Percentiles rank a stretch among this genome's conserved stretches.
Conservation (phyloP, 2,329 filamentous ascomycete genomes). For the Aschersonia sp. region DNA sequence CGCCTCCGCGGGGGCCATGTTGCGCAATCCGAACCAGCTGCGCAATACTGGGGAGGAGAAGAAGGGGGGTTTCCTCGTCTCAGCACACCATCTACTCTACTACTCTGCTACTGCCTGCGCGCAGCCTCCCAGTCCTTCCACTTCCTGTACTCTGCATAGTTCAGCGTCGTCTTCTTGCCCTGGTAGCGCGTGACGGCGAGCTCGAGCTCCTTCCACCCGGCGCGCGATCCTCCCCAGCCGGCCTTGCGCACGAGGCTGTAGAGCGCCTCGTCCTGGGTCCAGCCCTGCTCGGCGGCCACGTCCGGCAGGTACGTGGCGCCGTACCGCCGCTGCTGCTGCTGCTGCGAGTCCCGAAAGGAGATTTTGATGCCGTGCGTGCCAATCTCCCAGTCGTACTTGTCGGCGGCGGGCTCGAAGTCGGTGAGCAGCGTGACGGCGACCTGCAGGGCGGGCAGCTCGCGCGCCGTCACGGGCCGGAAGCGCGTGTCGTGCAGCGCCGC, state of each 20-base stretch:
- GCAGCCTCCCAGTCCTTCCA: constrained; percentile 57
- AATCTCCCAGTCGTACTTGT: constrained; percentile 72
- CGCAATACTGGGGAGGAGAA: no score
- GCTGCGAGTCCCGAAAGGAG: constrained; percentile 55
- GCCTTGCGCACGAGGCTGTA: constrained; percentile 88
- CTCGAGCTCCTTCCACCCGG: constrained; percentile 66
- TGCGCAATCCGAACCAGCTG: no score
- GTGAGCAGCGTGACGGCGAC: constrained; percentile 71
- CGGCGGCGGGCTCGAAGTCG: constrained; percentile 62
- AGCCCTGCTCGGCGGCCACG: constrained; percentile 82
- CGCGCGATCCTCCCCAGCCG: constrained; percentile 72
- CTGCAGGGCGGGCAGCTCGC: constrained; percentile 43
- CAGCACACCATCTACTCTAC: no score
- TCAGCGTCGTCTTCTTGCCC: constrained; percentile 60
- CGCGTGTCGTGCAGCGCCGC: constrained; percentile 54
- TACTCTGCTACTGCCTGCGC: no score
- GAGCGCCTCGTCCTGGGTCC: constrained; percentile 85
- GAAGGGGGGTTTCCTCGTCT: no score
- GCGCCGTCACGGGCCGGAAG: constrained; percentile 38
- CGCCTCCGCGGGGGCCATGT: no score
- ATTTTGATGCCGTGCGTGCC: constrained; percentile 81
- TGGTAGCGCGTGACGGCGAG: constrained; percentile 74
- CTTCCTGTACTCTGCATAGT: constrained; percentile 59
- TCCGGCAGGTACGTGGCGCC: constrained; percentile 87
- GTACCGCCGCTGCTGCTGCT: constrained; percentile 40